phyloP scores from a whole-genome alignment of 306 rosid genomes.

The Corylus americana region DNA sequence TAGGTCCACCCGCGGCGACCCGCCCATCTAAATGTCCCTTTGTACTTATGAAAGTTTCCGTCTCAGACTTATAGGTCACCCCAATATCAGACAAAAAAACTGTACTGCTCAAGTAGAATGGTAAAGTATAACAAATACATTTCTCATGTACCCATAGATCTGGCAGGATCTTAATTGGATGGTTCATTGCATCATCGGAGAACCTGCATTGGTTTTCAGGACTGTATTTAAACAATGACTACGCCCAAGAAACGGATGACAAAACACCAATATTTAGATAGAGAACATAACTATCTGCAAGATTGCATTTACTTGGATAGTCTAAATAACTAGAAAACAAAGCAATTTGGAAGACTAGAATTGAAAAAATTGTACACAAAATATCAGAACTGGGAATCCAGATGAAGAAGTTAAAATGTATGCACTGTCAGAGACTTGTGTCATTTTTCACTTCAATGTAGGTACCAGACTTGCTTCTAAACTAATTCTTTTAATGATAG shows the following conservation, averaged over 20 bases:
- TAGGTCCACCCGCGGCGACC: constrained; percentile 38
- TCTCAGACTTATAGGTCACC: constrained; percentile 11
- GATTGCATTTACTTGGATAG: not conserved
- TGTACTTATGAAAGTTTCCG: constrained; percentile 63
- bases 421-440: not conserved
- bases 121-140: not conserved
- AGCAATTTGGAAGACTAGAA: not conserved
- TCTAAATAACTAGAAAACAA: not conserved
- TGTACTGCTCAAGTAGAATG: not conserved
- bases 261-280: not conserved
- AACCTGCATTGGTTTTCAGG: not conserved
- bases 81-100: not conserved
- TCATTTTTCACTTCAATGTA: not conserved
- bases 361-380: not conserved
- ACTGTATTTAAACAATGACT: not conserved
- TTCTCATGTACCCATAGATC: not conserved
- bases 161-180: not conserved
- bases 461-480: not conserved
- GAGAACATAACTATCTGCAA: not conserved
- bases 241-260: not conserved
- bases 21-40: constrained; percentile 60
- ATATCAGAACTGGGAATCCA: not conserved
- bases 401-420: not conserved
- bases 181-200: not conserved
- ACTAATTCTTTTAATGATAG: not conserved